Percentiles rank a stretch among this genome's conserved stretches.
These are phyloP conservation scores for Oidiodendron maius DNA, from an alignment of 495 filamentous ascomycete species.

Conservation along the genomic window DNA sequence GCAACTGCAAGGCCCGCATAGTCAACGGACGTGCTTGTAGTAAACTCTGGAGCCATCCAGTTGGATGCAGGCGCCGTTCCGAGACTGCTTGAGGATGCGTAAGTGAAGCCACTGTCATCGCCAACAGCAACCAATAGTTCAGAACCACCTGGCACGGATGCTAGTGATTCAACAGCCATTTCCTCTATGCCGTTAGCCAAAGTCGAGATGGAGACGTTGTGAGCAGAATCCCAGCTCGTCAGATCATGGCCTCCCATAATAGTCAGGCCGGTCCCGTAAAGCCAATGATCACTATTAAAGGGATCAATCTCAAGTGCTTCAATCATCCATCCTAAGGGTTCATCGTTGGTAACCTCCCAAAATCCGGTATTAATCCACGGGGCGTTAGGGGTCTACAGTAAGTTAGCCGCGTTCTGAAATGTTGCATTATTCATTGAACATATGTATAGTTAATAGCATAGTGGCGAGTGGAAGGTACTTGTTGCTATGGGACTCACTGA, in stretches of 20 bases:
- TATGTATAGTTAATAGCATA: too few relatives aligned
- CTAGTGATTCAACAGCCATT: conserved; percentile 45
- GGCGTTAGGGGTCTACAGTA: conserved; percentile 29
- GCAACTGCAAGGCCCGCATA: conserved; percentile 49
- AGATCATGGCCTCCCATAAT: conserved; percentile 40
- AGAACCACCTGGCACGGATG: conserved; percentile 44
- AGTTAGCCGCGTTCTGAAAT: too few relatives aligned
- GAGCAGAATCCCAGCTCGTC: conserved; percentile 30
- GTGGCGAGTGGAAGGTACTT: too few relatives aligned
- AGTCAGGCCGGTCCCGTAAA: not conserved
- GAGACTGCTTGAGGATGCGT: conserved; percentile 29
- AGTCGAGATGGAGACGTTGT: conserved; percentile 43
- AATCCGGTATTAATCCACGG: conserved; percentile 45
- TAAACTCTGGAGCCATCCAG: conserved; percentile 36
- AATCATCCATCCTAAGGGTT: conserved; percentile 57
- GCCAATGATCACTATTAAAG: conserved; percentile 50
- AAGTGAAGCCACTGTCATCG: conserved; percentile 54
- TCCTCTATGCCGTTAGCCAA: conserved; percentile 57
- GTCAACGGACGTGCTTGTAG: conserved; percentile 45
- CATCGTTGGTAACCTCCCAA: too few relatives aligned
- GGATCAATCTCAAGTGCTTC: conserved; percentile 55
- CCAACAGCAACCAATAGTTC: conserved; percentile 52
- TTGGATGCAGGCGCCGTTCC: not conserved
- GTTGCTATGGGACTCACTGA: too few relatives aligned
- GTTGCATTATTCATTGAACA: too few relatives aligned